Evolutionary conservation across 2,329 filamentous ascomycete genomes (phyloP), one percentile per base, ranked within the genome.

Genomic region (Neospermospora avenae): DNA sequence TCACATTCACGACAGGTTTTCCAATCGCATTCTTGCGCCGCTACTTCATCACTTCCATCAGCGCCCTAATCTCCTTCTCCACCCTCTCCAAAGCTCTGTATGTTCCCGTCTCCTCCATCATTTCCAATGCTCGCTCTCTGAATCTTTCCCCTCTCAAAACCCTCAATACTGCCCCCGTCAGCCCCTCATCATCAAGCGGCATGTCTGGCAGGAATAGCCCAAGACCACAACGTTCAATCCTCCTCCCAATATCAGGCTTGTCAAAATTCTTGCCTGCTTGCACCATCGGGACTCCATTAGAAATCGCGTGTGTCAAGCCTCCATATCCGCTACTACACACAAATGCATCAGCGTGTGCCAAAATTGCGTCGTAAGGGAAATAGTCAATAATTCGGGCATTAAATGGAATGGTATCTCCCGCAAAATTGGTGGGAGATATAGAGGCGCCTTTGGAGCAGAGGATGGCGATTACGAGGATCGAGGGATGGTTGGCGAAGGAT

Each of bases 291-390:
- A 72, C 65, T 2, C 71, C 74, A 37, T 66, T 62, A 7, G 63
- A 63, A 3, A 75, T 59, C 13, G 69, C 68, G 55, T 73, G 70
- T 24, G 71, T 69, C 4, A 74, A 65, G n/a, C 68, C 69, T 34
- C 72, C 72, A 57, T 73, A 75, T 2, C 73, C 74, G 45, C 72
- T 72, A 20, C 71, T 74, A 0, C 71, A 70, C 25, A 75, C 65
- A 35, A 75, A 70, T 1, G 74, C 59, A 53, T 71, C 69, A n/a
- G 68, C 62, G 60, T 74, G 54, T 20, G 69, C 70, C 3, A 76
- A 64, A n/a, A 75, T 55, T 28, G 71, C 63, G 49, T 74, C 72
- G 53, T 72, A 74, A 10, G 74, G 72, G 7, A 75, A 67, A 52
- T 70, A 75, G 44, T 73, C 70, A 16, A 67, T 69, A 7, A 73